Evolutionary conservation across 805 yeast species (phyloP).

Genomic region (Candida verbasci): DNA sequence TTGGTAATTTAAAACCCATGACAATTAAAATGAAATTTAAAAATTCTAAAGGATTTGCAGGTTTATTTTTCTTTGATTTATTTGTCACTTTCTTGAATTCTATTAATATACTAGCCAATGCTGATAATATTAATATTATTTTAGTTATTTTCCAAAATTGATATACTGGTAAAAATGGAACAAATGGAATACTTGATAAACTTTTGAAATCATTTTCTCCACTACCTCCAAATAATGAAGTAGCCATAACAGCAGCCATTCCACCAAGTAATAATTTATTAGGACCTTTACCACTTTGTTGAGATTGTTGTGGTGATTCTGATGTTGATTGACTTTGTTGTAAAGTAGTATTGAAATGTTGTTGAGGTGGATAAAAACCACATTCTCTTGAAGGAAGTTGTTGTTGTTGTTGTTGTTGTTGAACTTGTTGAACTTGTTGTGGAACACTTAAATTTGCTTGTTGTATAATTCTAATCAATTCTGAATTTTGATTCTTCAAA

Average conservation of each 20-base stretch:
- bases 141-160: slow-evolving; percentile 21
- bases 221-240: slow-evolving; percentile 52
- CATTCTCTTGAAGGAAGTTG: too few species aligned
- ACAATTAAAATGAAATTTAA: slow-evolving; percentile 22
- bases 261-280: slow-evolving; percentile 59
- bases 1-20: slow-evolving; percentile 27
- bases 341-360: slow-evolving; percentile 7
- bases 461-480: slow-evolving; percentile 33
- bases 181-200: slow-evolving; percentile 43
- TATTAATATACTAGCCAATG: slow-evolving; percentile 12
- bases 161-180: slow-evolving; percentile 14
- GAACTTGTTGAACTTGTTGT: slow-evolving; percentile 11
- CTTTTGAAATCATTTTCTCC: slow-evolving; percentile 40
- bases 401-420: too few species aligned
- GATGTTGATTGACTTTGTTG: background rate
- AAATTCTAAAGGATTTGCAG: slow-evolving; percentile 13
- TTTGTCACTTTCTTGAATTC: background rate
- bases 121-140: slow-evolving; percentile 17
- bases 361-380: slow-evolving; percentile 15
- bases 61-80: background rate
- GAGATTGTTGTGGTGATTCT: slow-evolving; percentile 6
- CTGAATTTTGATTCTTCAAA: slow-evolving; percentile 43
- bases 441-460: slow-evolving; percentile 22
- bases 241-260: slow-evolving; percentile 60
- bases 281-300: slow-evolving; percentile 12